Base-by-base conservation (phyloP, 495 filamentous ascomycete genomes). In the Annulohypoxylon bovei region DNA sequence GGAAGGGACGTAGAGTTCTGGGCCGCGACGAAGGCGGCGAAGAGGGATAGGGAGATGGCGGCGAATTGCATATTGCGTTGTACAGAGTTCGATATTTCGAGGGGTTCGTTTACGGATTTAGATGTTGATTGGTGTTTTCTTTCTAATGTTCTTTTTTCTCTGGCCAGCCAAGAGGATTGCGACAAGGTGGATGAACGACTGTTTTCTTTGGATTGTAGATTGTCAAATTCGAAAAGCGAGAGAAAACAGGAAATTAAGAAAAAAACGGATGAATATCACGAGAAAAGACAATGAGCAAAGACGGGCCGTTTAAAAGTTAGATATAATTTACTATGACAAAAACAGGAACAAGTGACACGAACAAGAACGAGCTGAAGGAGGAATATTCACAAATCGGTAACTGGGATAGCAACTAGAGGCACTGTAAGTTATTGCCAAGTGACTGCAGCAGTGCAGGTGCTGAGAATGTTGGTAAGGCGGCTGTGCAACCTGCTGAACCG, bases 1-100 rank as follows among this genome's bases (percentile, higher is more conserved):
- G 76, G 70, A 28, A 78, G 67, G 6, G 72, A 68, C 1, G 72
- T 73, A 14, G 70, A 73, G 69, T 77, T 75, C 59, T 77, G 75
- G 12, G 75, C 75, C 44, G 70, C 70, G 22, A 59, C 69, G 47
- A 65, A 55, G 58, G 75, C 72, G 33, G 49, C 72, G 37, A 77
- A 71, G 22, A 75, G 44, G 6, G 75, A 71, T 9, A 77, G 39
- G 47, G 67, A 25, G 49, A 65, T 11, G 28, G 64, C 12, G 11
- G 62, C 30, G 67, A 71, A 73, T 33, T 65, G 75, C 75, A 77
- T 77, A n/a, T 42, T 46, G 68, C 62, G 53, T 42, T 52, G n/a
- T 54, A 40, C 22, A 53, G 18, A n/a, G 52, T 58, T 64, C 1
- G 35, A 42, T 27, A 5, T 28, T 47, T 62, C 9, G 18, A 35